These are phyloP conservation scores for Ophiocordyceps camponoti-floridani DNA, from an alignment of 2,329 filamentous ascomycete genomes.

Conservation along the genomic window DNA sequence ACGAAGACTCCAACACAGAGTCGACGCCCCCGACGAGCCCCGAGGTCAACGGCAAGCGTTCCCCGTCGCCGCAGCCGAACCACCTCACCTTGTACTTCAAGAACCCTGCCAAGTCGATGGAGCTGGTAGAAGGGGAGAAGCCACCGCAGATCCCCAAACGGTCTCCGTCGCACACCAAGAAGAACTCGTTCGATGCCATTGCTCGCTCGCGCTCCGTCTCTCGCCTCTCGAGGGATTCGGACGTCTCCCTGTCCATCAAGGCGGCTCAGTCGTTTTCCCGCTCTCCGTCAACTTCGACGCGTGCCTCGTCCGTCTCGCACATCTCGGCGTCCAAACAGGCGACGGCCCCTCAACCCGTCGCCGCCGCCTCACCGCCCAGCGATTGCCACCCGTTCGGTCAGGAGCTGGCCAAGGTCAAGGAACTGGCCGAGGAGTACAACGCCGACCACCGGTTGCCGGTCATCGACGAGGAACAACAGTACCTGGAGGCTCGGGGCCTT, in stretches of 20 bases:
- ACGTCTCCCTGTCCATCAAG: slow-evolving; percentile 35
- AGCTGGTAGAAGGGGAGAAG: slow-evolving; percentile 16
- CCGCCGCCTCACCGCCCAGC: slow-evolving; percentile 16
- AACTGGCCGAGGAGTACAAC: slow-evolving; percentile 79
- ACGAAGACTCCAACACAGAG: slow-evolving; percentile 46
- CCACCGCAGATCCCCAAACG: slow-evolving; percentile 50
- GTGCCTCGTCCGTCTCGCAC: slow-evolving; percentile 28
- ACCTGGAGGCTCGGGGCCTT: slow-evolving; percentile 52
- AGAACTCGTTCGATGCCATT: slow-evolving; percentile 56
- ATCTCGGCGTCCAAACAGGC: slow-evolving; percentile 13
- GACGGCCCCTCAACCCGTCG: slow-evolving; percentile 3
- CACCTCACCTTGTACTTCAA: slow-evolving; percentile 51
- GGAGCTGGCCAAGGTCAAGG: slow-evolving; percentile 81
- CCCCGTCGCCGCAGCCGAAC: slow-evolving; percentile 41
- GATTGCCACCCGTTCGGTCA: slow-evolving; percentile 62
- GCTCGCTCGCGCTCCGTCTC: slow-evolving; percentile 47
- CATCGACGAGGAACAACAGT: slow-evolving; percentile 47
- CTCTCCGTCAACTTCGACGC: slow-evolving; percentile 36
- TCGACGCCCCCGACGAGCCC: slow-evolving; percentile 52
- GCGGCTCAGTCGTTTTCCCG: slow-evolving; percentile 37
- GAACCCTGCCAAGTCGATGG: slow-evolving; percentile 26
- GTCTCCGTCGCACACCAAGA: slow-evolving; percentile 77
- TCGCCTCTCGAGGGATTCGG: slow-evolving; percentile 36
- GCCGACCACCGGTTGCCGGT: slow-evolving; percentile 39
- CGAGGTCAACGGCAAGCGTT: slow-evolving; percentile 37